Conservation (phyloP, 1,139 yeast genomes). For the Pichia sp. region DNA sequence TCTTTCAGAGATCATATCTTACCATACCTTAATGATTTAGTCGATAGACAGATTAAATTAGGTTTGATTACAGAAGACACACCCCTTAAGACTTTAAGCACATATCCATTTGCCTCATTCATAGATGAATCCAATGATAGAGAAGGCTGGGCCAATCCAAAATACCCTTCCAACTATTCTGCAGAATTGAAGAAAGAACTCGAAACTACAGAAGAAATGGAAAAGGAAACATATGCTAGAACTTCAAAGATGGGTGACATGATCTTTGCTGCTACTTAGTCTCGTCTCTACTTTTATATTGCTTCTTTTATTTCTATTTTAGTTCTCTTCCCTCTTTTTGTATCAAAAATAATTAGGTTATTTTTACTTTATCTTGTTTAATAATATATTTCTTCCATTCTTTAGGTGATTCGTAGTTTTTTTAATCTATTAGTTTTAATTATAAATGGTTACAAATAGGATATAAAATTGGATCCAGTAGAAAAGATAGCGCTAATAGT, state of each 20-base stretch:
- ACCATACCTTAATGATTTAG: slow-evolving; percentile 55
- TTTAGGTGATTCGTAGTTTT: too few species aligned
- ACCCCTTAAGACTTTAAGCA: slow-evolving; percentile 56
- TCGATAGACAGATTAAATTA: slow-evolving; percentile 53
- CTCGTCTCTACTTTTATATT: background rate
- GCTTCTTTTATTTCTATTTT: background rate
- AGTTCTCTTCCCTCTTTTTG: too few species aligned
- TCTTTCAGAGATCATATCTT: slow-evolving; percentile 56
- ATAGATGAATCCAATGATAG: slow-evolving; percentile 34
- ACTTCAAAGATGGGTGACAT: slow-evolving; percentile 13
- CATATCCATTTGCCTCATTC: slow-evolving; percentile 60
- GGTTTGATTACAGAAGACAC: slow-evolving; percentile 57
- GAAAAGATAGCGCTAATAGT: slow-evolving; percentile 9
- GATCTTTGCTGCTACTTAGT: slow-evolving; percentile 2
- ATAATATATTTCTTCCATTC: too few species aligned
- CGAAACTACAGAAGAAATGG: slow-evolving; percentile 22
- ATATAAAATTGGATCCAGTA: too few species aligned
- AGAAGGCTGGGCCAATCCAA: slow-evolving; percentile 48
- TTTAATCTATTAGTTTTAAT: too few species aligned
- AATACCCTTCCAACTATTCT: slow-evolving; percentile 22
- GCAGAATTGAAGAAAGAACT: slow-evolving; percentile 26
- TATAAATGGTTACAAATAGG: too few species aligned
- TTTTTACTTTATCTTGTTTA: background rate
- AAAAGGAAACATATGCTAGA: slow-evolving; percentile 23
- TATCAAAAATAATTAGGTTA: background rate